A percentile compares a stretch with the other conserved stretches of the same genome.
phyloP scores from a whole-genome alignment of 352 stramenopile genomes.

The Pythium phragmiticola region DNA sequence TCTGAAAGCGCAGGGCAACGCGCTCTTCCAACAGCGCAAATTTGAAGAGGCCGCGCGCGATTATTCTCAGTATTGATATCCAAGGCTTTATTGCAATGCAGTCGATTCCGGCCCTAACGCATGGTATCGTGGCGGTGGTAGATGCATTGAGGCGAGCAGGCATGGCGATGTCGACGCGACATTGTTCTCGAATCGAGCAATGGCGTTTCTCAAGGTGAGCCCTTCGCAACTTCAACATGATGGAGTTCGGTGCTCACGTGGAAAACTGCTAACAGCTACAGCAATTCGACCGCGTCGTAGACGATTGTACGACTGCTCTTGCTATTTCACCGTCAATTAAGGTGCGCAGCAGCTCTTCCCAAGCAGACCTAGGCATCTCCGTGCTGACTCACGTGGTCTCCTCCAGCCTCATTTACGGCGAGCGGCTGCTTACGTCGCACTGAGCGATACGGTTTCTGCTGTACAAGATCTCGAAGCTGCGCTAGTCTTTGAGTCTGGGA shows the following conservation, averaged over 20 bases:
- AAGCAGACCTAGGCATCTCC: not conserved
- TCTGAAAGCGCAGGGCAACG: constrained; percentile 56
- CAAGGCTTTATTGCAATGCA: not conserved
- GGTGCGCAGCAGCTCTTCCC: constrained; percentile 26
- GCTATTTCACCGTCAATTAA: constrained; percentile 50
- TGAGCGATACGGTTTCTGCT: constrained; percentile 27
- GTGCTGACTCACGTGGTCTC: not conserved
- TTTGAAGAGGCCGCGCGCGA: constrained; percentile 38
- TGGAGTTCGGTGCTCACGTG: not conserved
- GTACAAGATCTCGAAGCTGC: constrained; percentile 46
- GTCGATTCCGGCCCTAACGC: not conserved
- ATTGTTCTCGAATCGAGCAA: constrained; percentile 67
- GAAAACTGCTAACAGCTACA: constrained; percentile 20
- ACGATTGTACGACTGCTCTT: constrained; percentile 55
- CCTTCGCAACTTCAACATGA: not conserved
- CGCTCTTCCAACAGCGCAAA: constrained; percentile 39
- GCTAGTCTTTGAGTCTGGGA: constrained; percentile 45
- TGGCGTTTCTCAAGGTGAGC: constrained; percentile 58
- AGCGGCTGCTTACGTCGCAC: constrained; percentile 41
- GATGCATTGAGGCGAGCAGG: constrained; percentile 47
- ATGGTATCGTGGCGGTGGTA: constrained; percentile 25
- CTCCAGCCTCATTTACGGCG: constrained; percentile 55
- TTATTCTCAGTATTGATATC: constrained; percentile 36
- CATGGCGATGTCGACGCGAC: constrained; percentile 23
- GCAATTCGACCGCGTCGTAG: constrained; percentile 35